Evolutionary conservation across 2,329 filamentous ascomycete species (phyloP), one percentile per base, ranked within the genome.

Genomic region (Colletotrichum chlorophyti): DNA sequence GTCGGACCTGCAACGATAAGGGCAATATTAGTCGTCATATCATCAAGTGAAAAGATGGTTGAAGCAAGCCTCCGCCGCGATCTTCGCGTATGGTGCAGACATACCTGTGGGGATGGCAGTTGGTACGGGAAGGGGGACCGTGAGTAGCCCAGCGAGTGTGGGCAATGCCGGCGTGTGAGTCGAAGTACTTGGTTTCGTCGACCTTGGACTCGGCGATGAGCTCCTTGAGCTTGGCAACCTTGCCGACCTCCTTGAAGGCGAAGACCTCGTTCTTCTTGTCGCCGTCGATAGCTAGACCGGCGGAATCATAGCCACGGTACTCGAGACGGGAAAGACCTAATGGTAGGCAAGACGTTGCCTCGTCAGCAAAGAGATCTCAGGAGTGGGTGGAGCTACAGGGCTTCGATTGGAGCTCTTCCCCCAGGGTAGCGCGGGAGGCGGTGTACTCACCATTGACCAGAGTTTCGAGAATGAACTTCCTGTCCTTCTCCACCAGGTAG

Each of bases 81-180:
- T 60, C 29, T 26, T 52, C 17, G 46, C 11, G 43, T 15, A 23
- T 14, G n/a, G 34, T 41, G 40, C 35, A 58, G 50, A 74, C 85
- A 76, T 87, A 96, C 92, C 93, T 88, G 85, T 98, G 94, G 70
- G 95, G 95, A 78, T 99, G 95, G 88, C 95, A 99, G 86, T 99
- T 99, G 74, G 90, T 72, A 70, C 93, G 91, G 65, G 93, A 97
- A 53, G 95, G 95, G 62, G 91, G 88, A 55, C 95, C 95, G 83
- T 99, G 95, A 69, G 95, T 99, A 68, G 95, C 95, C 95, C 95
- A 99, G 76, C 95, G 88, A 65, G 95, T 99, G 88, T 99, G 95
- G 76, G 95, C 91, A 82, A 99, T 98, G 75, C 94, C 95, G 72
- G 92, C 93, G 81, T 99, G 95, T 72, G 93, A 97, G 79, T 98